Conservation (phyloP, 306 rosid species). For the Fagus sylvatica region DNA sequence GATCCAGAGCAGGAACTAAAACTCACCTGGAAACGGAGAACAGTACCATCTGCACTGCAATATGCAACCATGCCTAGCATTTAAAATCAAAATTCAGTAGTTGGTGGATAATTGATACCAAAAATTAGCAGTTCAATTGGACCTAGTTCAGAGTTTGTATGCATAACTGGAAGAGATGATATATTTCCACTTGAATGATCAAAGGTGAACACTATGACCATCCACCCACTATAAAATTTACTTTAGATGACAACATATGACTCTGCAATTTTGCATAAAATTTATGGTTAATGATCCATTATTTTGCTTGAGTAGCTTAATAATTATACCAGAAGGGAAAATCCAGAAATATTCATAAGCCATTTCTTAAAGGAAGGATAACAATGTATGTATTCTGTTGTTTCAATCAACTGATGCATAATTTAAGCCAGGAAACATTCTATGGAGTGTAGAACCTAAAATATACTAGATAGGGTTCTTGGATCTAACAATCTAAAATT, state of each 20-base stretch:
- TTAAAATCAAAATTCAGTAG: background rate
- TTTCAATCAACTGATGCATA: background rate
- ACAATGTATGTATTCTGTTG: background rate
- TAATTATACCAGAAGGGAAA: too few species aligned
- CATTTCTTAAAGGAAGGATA: background rate
- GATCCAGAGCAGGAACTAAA: background rate
- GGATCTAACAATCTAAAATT: background rate
- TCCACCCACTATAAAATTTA: too few species aligned
- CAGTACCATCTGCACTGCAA: constrained; percentile 80
- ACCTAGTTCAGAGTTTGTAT: too few species aligned
- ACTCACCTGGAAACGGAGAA: constrained; percentile 72
- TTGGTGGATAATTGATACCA: constrained; percentile 1
- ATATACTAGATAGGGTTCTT: background rate
- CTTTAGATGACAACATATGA: too few species aligned
- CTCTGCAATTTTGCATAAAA: too few species aligned
- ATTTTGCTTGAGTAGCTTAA: too few species aligned
- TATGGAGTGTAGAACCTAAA: background rate
- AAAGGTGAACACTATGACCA: too few species aligned
- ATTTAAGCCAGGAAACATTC: background rate
- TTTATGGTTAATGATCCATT: too few species aligned
- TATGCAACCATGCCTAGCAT: constrained; percentile 84
- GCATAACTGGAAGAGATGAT: too few species aligned
- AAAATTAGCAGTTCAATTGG: background rate
- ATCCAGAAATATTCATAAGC: too few species aligned
- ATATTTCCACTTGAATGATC: too few species aligned